Conservation (phyloP, 441 rosid species). For the Erysimum cheiri region DNA sequence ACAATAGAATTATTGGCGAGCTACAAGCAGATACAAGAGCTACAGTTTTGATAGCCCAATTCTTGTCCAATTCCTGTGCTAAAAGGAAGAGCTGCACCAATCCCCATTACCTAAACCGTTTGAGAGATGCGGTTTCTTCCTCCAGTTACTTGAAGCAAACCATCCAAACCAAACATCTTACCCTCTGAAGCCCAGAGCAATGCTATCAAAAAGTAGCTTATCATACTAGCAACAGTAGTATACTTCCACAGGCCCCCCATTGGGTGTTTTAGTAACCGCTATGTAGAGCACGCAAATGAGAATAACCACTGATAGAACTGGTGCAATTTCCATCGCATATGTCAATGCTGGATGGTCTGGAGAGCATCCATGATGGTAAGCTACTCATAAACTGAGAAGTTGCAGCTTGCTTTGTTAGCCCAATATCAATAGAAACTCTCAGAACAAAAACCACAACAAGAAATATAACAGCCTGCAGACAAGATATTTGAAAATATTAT, state of each 20-base stretch:
- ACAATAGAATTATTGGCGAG: slow-evolving; percentile 74
- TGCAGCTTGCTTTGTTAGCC: slow-evolving; percentile 95
- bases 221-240: slow-evolving; percentile 58
- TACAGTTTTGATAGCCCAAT: slow-evolving; percentile 51
- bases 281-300: slow-evolving; percentile 60
- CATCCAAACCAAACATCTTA: slow-evolving; percentile 46
- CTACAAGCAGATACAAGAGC: slow-evolving; percentile 80
- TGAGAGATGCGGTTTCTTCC: slow-evolving; percentile 64
- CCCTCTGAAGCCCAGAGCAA: slow-evolving; percentile 78
- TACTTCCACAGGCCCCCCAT: slow-evolving; percentile 53
- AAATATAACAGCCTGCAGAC: slow-evolving; percentile 71
- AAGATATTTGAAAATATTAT: slow-evolving; percentile 39
- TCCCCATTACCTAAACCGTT: slow-evolving; percentile 61
- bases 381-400: slow-evolving; percentile 77
- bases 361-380: slow-evolving; percentile 79
- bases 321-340: slow-evolving; percentile 58
- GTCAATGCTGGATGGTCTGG: slow-evolving; percentile 62
- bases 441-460: slow-evolving; percentile 67
- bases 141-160: slow-evolving; percentile 49
- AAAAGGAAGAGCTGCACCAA: slow-evolving; percentile 64
- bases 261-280: slow-evolving; percentile 39
- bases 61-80: slow-evolving; percentile 45
- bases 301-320: slow-evolving; percentile 55
- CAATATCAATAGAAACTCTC: slow-evolving; percentile 84
- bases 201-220: slow-evolving; percentile 71